Evolutionary conservation across 2,329 filamentous ascomycete genomes (phyloP).

Genomic region (Tolypocladium inflatum): DNA sequence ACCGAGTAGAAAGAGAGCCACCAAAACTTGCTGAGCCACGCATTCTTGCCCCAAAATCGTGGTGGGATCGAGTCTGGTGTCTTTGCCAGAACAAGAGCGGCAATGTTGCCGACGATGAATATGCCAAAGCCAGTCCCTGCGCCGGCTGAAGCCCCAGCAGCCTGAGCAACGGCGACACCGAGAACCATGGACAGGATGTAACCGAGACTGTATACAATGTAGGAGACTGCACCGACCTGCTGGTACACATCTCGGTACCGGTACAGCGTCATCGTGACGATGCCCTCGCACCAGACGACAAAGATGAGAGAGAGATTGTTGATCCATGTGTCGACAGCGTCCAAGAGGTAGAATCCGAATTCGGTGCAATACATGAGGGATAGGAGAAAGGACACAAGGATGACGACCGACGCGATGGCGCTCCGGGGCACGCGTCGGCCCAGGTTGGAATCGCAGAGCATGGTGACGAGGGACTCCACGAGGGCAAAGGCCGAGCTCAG

Average conservation of each 20-base stretch:
- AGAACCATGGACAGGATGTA: conserved; percentile 39
- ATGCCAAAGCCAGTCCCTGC: conserved; percentile 39
- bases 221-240: conserved; percentile 29
- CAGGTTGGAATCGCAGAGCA: conserved; percentile 33
- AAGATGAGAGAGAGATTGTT: conserved; percentile 43
- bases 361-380: conserved; percentile 42
- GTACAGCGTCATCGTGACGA: conserved; percentile 40
- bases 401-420: conserved; percentile 33
- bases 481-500: neutral
- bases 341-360: conserved; percentile 32
- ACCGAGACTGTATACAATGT: conserved; percentile 32
- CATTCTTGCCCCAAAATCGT: conserved; percentile 30
- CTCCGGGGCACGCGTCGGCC: conserved; percentile 26
- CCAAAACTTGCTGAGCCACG: conserved; percentile 32
- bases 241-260: conserved; percentile 33
- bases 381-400: conserved; percentile 35
- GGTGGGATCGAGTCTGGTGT: conserved; percentile 27
- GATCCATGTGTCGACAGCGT: conserved; percentile 42
- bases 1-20: conserved; percentile 12
- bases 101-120: conserved; percentile 27
- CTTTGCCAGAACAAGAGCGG: conserved; percentile 25
- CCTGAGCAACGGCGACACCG: conserved; percentile 37
- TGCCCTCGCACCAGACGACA: conserved; percentile 38
- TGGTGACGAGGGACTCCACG: conserved; percentile 31
- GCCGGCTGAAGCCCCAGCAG: conserved; percentile 27